A percentile compares a stretch with the other conserved stretches of the same genome.
Conservation (phyloP, 176 grass and related monocot species). For the Avena insularis region DNA sequence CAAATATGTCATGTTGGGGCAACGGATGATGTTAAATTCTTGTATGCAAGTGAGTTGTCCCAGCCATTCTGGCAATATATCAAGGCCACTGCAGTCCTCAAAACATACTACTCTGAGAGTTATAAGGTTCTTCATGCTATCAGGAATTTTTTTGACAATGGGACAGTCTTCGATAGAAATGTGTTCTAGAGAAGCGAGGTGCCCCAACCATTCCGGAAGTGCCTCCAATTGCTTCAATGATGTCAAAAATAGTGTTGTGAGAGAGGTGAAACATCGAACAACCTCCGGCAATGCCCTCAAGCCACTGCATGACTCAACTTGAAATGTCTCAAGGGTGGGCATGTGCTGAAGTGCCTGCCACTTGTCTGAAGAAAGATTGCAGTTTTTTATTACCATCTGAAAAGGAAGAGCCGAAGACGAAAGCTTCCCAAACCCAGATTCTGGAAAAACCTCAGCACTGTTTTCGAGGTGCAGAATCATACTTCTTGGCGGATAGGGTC, state of each 20-base stretch:
- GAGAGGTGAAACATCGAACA: not conserved
- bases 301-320: rapidly evolving
- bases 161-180: not conserved
- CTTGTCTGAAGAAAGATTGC: not conserved
- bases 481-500: not conserved
- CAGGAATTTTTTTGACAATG: too few species aligned
- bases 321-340: not conserved
- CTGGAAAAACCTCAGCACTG: not conserved
- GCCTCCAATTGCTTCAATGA: not conserved
- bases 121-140: not conserved
- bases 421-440: not conserved
- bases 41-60: not conserved
- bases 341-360: not conserved
- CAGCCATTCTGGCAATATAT: not conserved
- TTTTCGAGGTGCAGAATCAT: rapidly evolving
- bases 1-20: not conserved
- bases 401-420: not conserved
- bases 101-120: not conserved
- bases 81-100: rapidly evolving
- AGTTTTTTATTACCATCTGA: rapidly evolving
- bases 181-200: not conserved
- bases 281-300: not conserved
- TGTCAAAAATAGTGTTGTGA: not conserved
- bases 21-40: not conserved
- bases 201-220: not conserved